phyloP scores from a whole-genome alignment of 768 basidiomycete species.

The Phlebiopsis flavidoalba region DNA sequence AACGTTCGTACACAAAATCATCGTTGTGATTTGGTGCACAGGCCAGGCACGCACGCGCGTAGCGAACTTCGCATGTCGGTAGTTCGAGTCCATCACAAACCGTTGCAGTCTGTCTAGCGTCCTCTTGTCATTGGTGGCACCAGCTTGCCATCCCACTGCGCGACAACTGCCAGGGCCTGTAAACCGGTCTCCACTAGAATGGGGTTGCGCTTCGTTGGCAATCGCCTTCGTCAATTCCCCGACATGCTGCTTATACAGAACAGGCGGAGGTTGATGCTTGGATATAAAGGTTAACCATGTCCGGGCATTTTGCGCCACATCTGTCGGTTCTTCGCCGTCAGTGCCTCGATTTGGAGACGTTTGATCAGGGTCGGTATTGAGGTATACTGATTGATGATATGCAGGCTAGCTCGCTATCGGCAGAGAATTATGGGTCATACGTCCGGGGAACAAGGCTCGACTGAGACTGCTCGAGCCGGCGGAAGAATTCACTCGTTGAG shows the following conservation, averaged over 20 bases:
- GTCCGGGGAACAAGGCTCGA: conserved; percentile 58
- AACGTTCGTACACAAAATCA: conserved; percentile 45
- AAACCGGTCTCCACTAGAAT: conserved; percentile 60
- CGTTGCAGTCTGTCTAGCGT: conserved; percentile 59
- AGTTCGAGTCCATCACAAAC: conserved; percentile 53
- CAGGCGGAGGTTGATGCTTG: conserved; percentile 66
- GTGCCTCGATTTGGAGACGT: conserved; percentile 47
- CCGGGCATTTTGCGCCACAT: conserved; percentile 43
- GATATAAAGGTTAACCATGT: conserved; percentile 55
- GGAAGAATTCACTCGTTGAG: conserved; percentile 73
- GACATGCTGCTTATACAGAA: conserved; percentile 70
- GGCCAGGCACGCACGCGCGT: conserved; percentile 68
- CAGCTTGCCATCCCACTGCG: conserved; percentile 51
- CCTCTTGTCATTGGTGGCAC: conserved; percentile 64
- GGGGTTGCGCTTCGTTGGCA: conserved; percentile 53
- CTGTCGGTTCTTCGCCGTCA: conserved; percentile 16
- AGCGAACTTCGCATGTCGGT: conserved; percentile 79
- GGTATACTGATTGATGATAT: conserved; percentile 80
- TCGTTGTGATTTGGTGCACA: conserved; percentile 49
- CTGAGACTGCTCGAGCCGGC: conserved; percentile 68
- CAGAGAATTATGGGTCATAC: conserved; percentile 62
- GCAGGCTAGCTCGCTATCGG: conserved; percentile 65
- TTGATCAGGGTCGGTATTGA: conserved; percentile 79
- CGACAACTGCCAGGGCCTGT: conserved; percentile 70
- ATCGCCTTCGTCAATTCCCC: conserved; percentile 73